Evolutionary conservation across 192 early-diverging fungal genomes (phyloP).

Genomic region (Backusella tarrabulga): DNA sequence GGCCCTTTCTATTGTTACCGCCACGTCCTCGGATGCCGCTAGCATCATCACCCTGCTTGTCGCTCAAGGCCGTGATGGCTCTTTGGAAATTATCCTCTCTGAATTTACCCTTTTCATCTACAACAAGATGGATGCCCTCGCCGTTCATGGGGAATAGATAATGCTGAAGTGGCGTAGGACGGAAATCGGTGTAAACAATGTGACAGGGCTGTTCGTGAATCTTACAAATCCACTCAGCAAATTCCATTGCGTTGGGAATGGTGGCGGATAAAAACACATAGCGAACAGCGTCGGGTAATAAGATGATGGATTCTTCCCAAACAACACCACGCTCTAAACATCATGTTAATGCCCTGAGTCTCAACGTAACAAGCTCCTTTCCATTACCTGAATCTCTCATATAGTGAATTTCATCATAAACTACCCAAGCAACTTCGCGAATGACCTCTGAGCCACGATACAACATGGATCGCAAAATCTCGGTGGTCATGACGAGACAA

Average conservation of each 20-base stretch:
- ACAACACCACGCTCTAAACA: constrained; percentile 89
- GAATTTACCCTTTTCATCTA: constrained; percentile 95
- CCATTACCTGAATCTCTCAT: constrained; percentile 85
- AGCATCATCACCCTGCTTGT: constrained; percentile 60
- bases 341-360: not conserved
- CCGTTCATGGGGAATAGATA: constrained; percentile 91
- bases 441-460: constrained; percentile 96
- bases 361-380: not conserved
- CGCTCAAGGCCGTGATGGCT: constrained; percentile 73
- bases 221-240: constrained; percentile 98
- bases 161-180: constrained; percentile 96
- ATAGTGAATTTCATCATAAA: constrained; percentile 99
- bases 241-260: constrained; percentile 98
- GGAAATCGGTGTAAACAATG: constrained; percentile 96
- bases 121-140: constrained; percentile 93
- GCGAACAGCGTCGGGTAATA: constrained; percentile 89
- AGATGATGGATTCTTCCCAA: constrained; percentile 98
- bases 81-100: constrained; percentile 95
- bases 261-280: constrained; percentile 97
- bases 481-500: constrained; percentile 98
- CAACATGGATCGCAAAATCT: constrained; percentile 96
- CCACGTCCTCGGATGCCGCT: constrained; percentile 44
- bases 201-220: constrained; percentile 97
- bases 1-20: constrained; percentile 48
- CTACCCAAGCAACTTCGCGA: constrained; percentile 96